Percentiles rank a stretch among this genome's conserved stretches.
Evolutionary conservation across 1,284 basidiomycete genomes (phyloP).

Genomic region (Athelia psychrophila): DNA sequence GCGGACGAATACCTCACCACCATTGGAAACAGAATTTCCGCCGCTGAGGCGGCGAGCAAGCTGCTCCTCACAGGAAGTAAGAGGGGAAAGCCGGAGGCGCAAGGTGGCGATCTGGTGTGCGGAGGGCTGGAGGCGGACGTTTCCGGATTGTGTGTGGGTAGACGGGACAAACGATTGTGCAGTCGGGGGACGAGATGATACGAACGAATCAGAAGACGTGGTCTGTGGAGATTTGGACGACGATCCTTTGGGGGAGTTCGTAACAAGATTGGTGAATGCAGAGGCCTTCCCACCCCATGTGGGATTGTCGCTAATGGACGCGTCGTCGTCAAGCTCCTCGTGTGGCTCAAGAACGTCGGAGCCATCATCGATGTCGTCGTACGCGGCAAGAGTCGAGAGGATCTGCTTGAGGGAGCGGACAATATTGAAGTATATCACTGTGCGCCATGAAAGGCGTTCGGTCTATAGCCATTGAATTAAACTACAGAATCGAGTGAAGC

Average conservation of each 20-base stretch:
- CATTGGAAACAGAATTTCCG: no score
- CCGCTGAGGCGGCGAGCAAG: conserved; percentile 71
- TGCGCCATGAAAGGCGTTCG: conserved; percentile 77
- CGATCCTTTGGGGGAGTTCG: not conserved
- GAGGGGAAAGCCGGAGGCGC: conserved; percentile 53
- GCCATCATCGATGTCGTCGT: conserved; percentile 59
- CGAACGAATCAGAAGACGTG: not conserved
- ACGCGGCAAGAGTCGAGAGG: conserved; percentile 63
- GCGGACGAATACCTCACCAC: conserved; percentile 72
- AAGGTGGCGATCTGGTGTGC: conserved; percentile 48
- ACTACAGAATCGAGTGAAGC: not conserved
- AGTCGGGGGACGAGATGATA: not conserved
- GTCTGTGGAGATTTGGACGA: not conserved
- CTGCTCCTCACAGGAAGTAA: conserved; percentile 57
- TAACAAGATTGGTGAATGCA: not conserved
- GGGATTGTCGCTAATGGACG: conserved; percentile 1
- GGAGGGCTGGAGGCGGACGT: not conserved
- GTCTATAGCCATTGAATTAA: conserved; percentile 55
- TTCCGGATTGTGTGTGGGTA: not conserved
- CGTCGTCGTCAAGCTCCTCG: conserved; percentile 21
- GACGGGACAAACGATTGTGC: not conserved
- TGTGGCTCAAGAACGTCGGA: conserved; percentile 35
- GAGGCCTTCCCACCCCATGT: not conserved
- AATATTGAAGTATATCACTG: conserved; percentile 83
- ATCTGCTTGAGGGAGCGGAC: conserved; percentile 75